Conservation (phyloP, 2,329 filamentous ascomycete species). For the Reticulascus tulasneorum region DNA sequence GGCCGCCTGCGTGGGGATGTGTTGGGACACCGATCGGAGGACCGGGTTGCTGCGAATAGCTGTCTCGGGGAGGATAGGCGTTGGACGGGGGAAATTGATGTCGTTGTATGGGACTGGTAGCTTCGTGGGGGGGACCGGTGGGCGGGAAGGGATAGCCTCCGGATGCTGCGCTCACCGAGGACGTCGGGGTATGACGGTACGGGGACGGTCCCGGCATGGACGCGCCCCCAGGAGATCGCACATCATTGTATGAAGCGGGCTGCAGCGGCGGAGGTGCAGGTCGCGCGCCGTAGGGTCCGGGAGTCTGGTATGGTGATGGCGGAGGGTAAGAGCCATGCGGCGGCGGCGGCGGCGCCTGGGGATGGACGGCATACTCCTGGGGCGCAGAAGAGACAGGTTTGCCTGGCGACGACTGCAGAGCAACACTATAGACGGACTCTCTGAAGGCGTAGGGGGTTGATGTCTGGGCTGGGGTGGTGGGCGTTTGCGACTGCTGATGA, state of each 20-base stretch:
- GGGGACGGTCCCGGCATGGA: constrained; percentile 42
- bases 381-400: constrained; percentile 34
- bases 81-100: constrained; percentile 46
- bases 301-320: constrained; percentile 32
- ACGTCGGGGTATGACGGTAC: constrained; percentile 46
- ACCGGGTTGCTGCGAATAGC: constrained; percentile 36
- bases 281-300: constrained; percentile 38
- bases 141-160: constrained; percentile 50
- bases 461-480: constrained; percentile 29
- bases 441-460: constrained; percentile 43
- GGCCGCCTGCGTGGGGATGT: constrained; percentile 18
- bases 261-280: constrained; percentile 44
- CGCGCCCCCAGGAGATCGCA: constrained; percentile 45
- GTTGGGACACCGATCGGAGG: too few species aligned
- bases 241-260: constrained; percentile 39
- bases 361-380: constrained; percentile 37
- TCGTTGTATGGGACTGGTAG: constrained; percentile 47
- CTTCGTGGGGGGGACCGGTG: constrained; percentile 34
- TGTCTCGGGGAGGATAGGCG: constrained; percentile 41
- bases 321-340: constrained; percentile 32
- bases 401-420: constrained; percentile 42
- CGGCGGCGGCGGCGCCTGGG: constrained; percentile 18
- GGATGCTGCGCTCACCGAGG: constrained; percentile 35
- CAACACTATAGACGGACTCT: constrained; percentile 34
- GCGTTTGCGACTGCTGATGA: constrained; percentile 17